Conservation (phyloP, 805 yeast genomes). For the Metschnikowia corniflorae region DNA sequence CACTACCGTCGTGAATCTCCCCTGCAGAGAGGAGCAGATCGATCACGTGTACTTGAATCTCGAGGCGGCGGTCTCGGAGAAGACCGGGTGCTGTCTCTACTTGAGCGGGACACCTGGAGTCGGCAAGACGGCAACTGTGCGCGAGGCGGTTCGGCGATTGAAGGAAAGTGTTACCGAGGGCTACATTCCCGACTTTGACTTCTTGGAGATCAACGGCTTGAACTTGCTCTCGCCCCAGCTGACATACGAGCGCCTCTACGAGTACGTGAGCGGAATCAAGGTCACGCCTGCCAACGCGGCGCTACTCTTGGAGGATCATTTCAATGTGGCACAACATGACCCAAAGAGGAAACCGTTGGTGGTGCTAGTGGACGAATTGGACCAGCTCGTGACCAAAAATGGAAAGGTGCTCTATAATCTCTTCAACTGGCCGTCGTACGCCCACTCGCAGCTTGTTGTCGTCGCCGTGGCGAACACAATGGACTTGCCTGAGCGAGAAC, state of each 20-base stretch:
- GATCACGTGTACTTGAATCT: constrained; percentile 62
- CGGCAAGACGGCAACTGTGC: constrained; percentile 90
- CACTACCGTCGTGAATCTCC: constrained; percentile 51
- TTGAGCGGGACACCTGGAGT: constrained; percentile 98
- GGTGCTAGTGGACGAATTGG: constrained; percentile 86
- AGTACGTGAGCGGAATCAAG: constrained; percentile 55
- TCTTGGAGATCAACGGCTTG: constrained; percentile 86
- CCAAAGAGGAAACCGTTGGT: constrained; percentile 51
- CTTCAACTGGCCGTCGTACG: constrained; percentile 94
- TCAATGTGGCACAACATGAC: constrained; percentile 25
- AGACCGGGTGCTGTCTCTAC: constrained; percentile 79
- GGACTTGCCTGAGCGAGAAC: constrained; percentile 89
- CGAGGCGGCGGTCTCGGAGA: constrained; percentile 65
- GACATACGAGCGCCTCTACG: constrained; percentile 83
- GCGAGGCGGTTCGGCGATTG: constrained; percentile 78
- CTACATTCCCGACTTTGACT: constrained; percentile 51
- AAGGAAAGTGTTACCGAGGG: constrained; percentile 29
- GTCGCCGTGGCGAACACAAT: constrained; percentile 95
- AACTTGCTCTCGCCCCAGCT: constrained; percentile 74
- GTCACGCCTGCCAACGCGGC: constrained; percentile 65
- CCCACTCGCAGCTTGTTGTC: constrained; percentile 74
- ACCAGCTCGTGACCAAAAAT: constrained; percentile 78
- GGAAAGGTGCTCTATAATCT: constrained; percentile 92
- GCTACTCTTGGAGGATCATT: constrained; percentile 66
- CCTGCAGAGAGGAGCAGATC: constrained; percentile 86